Evolutionary conservation across 2,329 filamentous ascomycete genomes (phyloP).

Genomic region (Beauveria scarabaeidicola): DNA sequence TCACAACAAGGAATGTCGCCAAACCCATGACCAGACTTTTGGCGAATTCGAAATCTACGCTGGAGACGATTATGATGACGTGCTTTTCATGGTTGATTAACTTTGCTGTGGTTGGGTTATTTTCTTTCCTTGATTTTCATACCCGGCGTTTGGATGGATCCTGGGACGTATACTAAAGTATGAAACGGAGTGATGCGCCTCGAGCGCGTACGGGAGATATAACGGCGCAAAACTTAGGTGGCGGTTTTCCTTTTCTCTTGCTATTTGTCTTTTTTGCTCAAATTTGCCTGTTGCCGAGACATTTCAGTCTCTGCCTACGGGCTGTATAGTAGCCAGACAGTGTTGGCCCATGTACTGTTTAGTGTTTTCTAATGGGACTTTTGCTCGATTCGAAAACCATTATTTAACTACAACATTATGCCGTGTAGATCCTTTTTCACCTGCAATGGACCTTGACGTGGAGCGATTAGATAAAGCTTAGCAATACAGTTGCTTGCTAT

Average conservation of each 20-base stretch:
- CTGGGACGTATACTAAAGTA: neutral
- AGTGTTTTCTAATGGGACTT: neutral
- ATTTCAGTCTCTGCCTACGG: neutral
- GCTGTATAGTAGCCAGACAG: constrained; percentile 1
- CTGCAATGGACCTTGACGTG: neutral
- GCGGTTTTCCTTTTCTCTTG: neutral
- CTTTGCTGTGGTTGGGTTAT: neutral
- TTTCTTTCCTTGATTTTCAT: neutral
- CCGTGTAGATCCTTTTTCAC: neutral
- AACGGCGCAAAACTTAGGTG: neutral
- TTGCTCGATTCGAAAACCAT: neutral
- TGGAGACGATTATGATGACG: neutral
- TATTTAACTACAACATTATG: neutral
- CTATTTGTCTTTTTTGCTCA: neutral
- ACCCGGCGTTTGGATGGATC: neutral
- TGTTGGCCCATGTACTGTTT: constrained; percentile 3
- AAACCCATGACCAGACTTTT: neutral
- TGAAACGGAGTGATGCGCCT: neutral
- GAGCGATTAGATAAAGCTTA: neutral
- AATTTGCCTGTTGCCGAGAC: neutral
- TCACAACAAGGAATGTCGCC: neutral
- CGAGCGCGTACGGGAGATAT: neutral
- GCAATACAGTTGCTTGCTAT: no score
- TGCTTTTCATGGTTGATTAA: neutral
- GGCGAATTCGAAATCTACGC: neutral